Conservation (phyloP, 1,284 basidiomycete species). For the Irpex rosettiformis region DNA sequence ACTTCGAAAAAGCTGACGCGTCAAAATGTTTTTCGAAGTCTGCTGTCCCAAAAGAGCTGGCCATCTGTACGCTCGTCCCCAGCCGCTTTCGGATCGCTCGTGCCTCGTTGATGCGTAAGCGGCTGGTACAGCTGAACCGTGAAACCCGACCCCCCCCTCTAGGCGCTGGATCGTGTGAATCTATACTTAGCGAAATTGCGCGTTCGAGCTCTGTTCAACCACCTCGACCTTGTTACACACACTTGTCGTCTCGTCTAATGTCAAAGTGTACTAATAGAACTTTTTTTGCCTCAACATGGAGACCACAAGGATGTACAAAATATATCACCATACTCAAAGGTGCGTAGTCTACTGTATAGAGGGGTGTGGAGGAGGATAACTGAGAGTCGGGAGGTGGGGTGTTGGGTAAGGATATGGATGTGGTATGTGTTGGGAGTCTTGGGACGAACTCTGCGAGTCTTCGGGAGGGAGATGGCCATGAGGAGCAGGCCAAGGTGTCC, state of each 20-base stretch:
- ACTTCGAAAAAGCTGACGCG: too few relatives aligned
- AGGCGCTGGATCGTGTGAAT: too few relatives aligned
- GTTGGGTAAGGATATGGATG: background rate
- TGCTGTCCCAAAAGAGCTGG: too few relatives aligned
- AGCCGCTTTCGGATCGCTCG: too few relatives aligned
- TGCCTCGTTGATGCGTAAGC: too few relatives aligned
- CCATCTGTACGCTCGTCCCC: too few relatives aligned
- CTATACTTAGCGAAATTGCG: too few relatives aligned
- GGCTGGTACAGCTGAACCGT: too few relatives aligned
- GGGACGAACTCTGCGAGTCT: background rate
- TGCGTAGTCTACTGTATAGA: background rate
- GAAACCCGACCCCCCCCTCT: too few relatives aligned
- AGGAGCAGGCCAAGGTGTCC: background rate
- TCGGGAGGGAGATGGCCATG: background rate
- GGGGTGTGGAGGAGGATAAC: background rate
- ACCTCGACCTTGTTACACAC: background rate
- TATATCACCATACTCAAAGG: background rate
- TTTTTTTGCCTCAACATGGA: background rate
- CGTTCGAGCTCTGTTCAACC: background rate
- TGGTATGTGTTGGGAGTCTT: background rate
- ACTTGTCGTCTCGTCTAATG: background rate
- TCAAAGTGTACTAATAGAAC: background rate
- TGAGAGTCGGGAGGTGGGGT: background rate
- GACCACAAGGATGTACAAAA: background rate
- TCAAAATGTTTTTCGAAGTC: too few relatives aligned